phyloP scores from a whole-genome alignment of 2,329 filamentous ascomycete genomes.

The Metarhizium anisopliae region DNA sequence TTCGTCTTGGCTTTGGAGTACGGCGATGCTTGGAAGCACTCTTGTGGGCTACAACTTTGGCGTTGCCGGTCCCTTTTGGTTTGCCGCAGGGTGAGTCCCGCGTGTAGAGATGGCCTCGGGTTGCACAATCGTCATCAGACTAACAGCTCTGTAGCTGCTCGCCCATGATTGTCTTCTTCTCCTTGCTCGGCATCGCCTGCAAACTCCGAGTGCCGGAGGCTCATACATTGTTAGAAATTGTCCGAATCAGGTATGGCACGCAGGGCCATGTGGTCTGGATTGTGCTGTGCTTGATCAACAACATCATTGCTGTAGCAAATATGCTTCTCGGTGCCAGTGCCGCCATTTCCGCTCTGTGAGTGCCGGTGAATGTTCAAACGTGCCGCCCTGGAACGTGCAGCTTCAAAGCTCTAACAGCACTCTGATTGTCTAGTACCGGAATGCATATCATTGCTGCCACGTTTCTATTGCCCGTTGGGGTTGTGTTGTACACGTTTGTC shows the following conservation, averaged over 20 bases:
- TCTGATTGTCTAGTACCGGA: constrained; percentile 25
- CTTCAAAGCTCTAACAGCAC: too few species aligned
- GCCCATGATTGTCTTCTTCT: constrained; percentile 45
- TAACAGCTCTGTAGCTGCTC: constrained; percentile 24
- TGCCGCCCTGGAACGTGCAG: too few species aligned
- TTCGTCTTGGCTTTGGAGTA: constrained; percentile 47
- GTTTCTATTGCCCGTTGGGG: constrained; percentile 31
- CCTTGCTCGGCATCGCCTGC: constrained; percentile 30
- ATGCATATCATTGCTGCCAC: constrained; percentile 42
- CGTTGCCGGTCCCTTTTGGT: constrained; percentile 48
- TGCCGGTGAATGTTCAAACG: neutral
- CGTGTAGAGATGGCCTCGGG: neutral
- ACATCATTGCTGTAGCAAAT: constrained; percentile 39
- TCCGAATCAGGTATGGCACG: constrained; percentile 40
- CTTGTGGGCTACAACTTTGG: constrained; percentile 46
- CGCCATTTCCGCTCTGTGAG: constrained; percentile 24
- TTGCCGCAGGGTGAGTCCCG: constrained; percentile 34
- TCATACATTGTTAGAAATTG: constrained; percentile 44
- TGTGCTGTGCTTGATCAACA: constrained; percentile 40
- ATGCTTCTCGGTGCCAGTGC: constrained; percentile 36
- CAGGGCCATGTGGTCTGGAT: constrained; percentile 42
- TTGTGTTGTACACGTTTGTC: constrained; percentile 29
- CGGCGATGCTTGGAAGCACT: constrained; percentile 39
- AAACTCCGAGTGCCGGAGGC: constrained; percentile 33
- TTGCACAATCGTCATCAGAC: neutral